A percentile compares a stretch with the other conserved stretches of the same genome.
phyloP scores from a whole-genome alignment of 164 flowering plant species.

The Liriodendron chinense region DNA sequence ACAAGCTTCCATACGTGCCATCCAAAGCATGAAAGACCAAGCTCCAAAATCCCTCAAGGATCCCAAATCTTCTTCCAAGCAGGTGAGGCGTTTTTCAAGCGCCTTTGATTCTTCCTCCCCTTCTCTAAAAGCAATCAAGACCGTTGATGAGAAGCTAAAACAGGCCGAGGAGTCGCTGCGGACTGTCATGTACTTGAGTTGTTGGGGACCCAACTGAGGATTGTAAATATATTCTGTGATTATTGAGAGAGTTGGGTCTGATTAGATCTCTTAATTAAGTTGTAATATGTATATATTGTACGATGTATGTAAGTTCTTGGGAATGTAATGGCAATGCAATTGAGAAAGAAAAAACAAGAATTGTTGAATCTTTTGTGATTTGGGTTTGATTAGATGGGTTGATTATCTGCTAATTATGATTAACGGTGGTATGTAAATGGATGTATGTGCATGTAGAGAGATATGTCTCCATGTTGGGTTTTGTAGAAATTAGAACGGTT shows the following conservation, averaged over 20 bases:
- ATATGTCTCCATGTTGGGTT: too few relatives aligned
- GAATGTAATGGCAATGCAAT: background rate
- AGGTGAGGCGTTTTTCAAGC: conserved; percentile 28
- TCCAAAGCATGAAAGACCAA: conserved; percentile 50
- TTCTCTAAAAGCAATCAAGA: background rate
- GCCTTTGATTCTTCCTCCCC: conserved; percentile 20
- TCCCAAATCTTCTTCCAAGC: conserved; percentile 13
- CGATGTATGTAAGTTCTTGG: background rate
- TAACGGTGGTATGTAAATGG: too few relatives aligned
- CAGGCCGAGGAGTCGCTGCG: conserved; percentile 18
- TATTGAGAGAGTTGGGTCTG: background rate
- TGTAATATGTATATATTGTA: background rate
- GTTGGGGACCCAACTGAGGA: conserved; percentile 14
- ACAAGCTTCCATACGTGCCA: conserved; percentile 29
- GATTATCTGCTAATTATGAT: background rate
- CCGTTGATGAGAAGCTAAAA: conserved; percentile 1
- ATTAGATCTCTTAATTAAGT: background rate
- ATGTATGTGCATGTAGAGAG: too few relatives aligned
- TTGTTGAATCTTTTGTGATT: background rate
- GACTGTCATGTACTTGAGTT: conserved; percentile 16
- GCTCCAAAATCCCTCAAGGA: conserved; percentile 37
- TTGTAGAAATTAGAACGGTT: too few relatives aligned
- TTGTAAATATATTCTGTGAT: background rate
- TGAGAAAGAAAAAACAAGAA: background rate
- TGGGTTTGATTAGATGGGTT: background rate